Base-by-base conservation (phyloP, 352 stramenopile species). In the Globisporangium mamillatum region DNA sequence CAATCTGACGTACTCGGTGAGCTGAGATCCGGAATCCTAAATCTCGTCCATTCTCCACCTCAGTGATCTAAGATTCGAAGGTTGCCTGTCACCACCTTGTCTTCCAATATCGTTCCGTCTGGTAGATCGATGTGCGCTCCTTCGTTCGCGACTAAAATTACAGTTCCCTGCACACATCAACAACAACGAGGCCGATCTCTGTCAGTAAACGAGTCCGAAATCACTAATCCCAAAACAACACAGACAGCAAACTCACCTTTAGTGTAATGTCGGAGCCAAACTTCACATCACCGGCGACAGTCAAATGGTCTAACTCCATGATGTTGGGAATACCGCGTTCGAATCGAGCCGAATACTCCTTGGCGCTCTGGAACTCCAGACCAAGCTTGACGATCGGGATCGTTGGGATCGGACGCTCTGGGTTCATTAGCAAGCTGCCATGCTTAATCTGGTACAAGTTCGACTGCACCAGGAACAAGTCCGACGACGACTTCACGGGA, bases 401-500 rank as follows among this genome's bases (percentile, higher is more conserved):
- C 24, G 86, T 94, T 66, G 84, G 69, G 44, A 92, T 86, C 3
- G 85, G 82, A 7, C 92, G 87, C 63, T 78, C 81, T 25, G 86
- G 81, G 65, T 95, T 97, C 79, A 97, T 95, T 29, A 97, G 73
- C 48, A 98, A 71, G 73, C 84, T 93, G 48, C 93, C 93, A 70
- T 98, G 93, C 70, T 96, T 96, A 70, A 97, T 93, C 66, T 94
- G 91, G 75, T 97, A 98, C 66, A 98, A 69, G 75, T 97, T 97
- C 22, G 85, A 96, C 78, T 98, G 93, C 41, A 98, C 90, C 1
- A 97, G 79, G 56, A 99, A 92, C 20, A 99, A 85, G 73, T 99
- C 98, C 53, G 95, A 98, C 61, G 97, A 99, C 67, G 98, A 99
- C 80, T 99, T 99, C 24, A 99, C 98, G 0, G 98, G 98, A 52